Percentiles rank a stretch among this genome's conserved stretches.
Conservation (phyloP, 139 green algal species). For the Volvox africanus region DNA sequence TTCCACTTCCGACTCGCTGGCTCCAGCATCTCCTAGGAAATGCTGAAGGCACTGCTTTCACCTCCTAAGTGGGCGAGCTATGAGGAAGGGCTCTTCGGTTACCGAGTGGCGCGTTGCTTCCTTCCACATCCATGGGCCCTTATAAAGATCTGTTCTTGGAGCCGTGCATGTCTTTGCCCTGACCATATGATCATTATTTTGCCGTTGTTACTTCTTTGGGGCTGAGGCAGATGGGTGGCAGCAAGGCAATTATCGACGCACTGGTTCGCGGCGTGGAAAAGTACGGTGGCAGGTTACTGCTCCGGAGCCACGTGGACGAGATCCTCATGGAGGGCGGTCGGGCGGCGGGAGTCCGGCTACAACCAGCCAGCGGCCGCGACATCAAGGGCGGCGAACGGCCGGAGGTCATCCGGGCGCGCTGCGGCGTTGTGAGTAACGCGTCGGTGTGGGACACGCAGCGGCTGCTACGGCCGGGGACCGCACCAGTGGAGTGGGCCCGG, state of each 20-base stretch:
- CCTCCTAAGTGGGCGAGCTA: too few relatives aligned
- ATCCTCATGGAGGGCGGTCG: conserved; percentile 70
- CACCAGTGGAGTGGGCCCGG: conserved; percentile 46
- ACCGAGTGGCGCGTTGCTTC: too few relatives aligned
- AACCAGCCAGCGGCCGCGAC: background rate
- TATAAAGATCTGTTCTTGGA: too few relatives aligned
- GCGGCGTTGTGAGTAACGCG: conserved; percentile 90
- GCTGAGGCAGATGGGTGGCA: conserved; percentile 66
- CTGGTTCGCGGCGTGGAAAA: conserved; percentile 83
- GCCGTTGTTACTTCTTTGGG: too few relatives aligned
- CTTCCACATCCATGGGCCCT: too few relatives aligned
- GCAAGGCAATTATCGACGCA: conserved; percentile 79
- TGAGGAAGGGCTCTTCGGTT: too few relatives aligned
- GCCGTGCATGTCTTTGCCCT: too few relatives aligned
- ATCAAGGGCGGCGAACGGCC: background rate
- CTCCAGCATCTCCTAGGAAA: too few relatives aligned
- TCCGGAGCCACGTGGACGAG: conserved; percentile 81
- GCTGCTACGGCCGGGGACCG: conserved; percentile 66
- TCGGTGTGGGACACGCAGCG: conserved; percentile 85
- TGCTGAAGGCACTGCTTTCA: too few relatives aligned
- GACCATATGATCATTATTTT: too few relatives aligned
- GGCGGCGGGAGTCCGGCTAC: conserved; percentile 73
- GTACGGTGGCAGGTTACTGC: conserved; percentile 75
- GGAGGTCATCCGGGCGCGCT: conserved; percentile 68
- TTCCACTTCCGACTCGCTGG: too few relatives aligned